Conservation (phyloP, 1,139 yeast genomes). For the Pichia sp. region DNA sequence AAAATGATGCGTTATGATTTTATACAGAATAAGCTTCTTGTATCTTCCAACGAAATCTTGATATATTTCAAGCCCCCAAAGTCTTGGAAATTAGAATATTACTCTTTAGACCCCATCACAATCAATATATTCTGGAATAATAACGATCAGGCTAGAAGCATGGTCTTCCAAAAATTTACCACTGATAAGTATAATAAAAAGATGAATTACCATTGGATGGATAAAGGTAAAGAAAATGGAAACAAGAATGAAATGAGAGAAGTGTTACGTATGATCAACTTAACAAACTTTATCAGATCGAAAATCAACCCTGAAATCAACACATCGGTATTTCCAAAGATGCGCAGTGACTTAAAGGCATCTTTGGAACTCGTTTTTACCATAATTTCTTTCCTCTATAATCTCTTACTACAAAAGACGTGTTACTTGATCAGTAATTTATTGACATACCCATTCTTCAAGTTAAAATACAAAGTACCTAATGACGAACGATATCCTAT, state of each 20-base stretch:
- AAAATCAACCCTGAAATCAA: constrained; percentile 17
- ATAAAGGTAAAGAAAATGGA: neutral
- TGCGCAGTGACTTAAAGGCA: neutral
- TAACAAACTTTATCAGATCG: constrained; percentile 27
- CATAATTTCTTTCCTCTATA: constrained; percentile 12
- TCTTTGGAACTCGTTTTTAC: constrained; percentile 2
- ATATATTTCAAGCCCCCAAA: constrained; percentile 72
- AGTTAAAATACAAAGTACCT: constrained; percentile 4
- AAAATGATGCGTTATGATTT: constrained; percentile 17
- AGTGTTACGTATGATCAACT: constrained; percentile 27
- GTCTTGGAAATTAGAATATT: constrained; percentile 70
- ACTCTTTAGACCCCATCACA: constrained; percentile 60
- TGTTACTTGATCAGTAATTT: constrained; percentile 12
- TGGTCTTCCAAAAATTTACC: constrained; percentile 13
- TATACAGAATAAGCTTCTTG: constrained; percentile 16
- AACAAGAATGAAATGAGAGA: constrained; percentile 22
- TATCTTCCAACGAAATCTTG: constrained; percentile 29
- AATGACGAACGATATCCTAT: neutral
- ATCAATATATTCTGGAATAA: constrained; percentile 48
- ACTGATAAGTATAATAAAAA: constrained; percentile 30
- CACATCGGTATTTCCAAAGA: neutral
- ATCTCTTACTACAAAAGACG: constrained; percentile 10
- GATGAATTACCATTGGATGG: constrained; percentile 25
- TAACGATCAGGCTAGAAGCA: constrained; percentile 16
- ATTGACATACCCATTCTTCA: constrained; percentile 14